Conservation (phyloP, 2,329 filamentous ascomycete genomes). For the Xylariaceae sp. region DNA sequence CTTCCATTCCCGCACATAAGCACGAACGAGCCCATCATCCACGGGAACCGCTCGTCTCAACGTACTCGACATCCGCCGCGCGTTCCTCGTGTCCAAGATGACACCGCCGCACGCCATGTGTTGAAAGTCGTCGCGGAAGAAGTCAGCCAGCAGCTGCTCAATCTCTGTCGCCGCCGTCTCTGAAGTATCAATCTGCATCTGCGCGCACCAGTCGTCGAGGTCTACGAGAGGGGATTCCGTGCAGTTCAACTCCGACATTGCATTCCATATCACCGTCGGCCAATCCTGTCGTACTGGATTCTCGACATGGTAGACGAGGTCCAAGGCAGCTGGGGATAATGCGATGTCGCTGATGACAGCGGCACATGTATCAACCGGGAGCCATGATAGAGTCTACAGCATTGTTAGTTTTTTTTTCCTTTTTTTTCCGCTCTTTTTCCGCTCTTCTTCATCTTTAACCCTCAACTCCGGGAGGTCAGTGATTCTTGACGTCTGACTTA, state of each 20-base stretch:
- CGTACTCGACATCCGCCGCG: neutral
- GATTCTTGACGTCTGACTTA: constrained; percentile 3
- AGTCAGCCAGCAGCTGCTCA: neutral
- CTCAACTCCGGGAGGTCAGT: neutral
- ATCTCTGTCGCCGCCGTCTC: neutral
- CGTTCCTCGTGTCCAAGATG: neutral
- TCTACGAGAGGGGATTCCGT: neutral
- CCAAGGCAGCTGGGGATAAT: neutral
- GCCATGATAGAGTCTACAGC: constrained; percentile 6
- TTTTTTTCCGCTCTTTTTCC: too few species aligned
- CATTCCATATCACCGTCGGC: neutral
- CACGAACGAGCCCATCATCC: neutral
- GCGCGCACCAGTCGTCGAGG: neutral
- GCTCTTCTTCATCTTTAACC: too few species aligned
- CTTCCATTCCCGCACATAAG: neutral
- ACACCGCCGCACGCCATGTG: constrained; percentile 3
- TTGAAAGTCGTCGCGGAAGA: neutral
- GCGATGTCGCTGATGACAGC: constrained; percentile 1
- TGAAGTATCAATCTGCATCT: too few species aligned
- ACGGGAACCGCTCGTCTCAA: neutral
- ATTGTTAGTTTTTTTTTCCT: neutral
- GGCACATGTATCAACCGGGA: constrained; percentile 3
- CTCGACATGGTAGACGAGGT: constrained; percentile 6
- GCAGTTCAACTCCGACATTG: neutral
- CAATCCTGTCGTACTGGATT: constrained; percentile 9